A percentile compares a stretch with the other conserved stretches of the same genome.
phyloP scores from a whole-genome alignment of 345 rosid genomes.

The Hypericum perforatum region DNA sequence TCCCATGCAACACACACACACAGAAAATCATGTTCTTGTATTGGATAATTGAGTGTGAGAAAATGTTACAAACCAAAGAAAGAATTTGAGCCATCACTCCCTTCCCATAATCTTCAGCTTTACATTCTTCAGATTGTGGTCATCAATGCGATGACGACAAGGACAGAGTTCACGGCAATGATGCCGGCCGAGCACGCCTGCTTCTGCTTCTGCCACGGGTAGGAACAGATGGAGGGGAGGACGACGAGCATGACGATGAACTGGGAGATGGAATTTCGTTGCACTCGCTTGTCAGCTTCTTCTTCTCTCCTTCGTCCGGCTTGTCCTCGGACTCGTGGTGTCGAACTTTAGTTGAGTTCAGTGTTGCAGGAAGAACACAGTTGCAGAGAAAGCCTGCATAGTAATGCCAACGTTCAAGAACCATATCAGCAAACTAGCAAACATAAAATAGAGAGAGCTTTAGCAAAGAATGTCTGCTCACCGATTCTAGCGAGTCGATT shows the following conservation, averaged over 20 bases:
- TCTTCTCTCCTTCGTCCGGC: constrained; percentile 47
- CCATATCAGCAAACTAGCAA: not conserved
- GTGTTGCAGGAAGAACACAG: constrained; percentile 78
- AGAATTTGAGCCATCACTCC: not conserved
- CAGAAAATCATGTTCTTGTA: too few species aligned
- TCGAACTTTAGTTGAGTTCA: constrained; percentile 53
- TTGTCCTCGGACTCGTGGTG: constrained; percentile 55
- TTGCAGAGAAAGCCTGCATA: constrained; percentile 67
- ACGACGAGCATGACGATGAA: constrained; percentile 51
- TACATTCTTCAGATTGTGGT: not conserved
- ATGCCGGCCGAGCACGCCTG: constrained; percentile 49
- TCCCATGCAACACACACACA: too few species aligned
- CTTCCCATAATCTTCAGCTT: too few species aligned
- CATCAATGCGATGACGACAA: constrained; percentile 30
- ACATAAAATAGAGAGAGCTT: too few species aligned
- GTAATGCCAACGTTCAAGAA: not conserved
- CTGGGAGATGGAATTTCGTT: constrained; percentile 34
- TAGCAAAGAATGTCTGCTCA: constrained; percentile 17
- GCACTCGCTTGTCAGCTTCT: constrained; percentile 42
- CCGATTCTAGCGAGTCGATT: constrained; percentile 96
- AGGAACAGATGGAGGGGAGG: constrained; percentile 41
- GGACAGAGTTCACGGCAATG: constrained; percentile 41
- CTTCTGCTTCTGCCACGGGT: constrained; percentile 67
- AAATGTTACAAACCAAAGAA: constrained; percentile 1
- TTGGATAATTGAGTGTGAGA: too few species aligned